phyloP scores from a whole-genome alignment of 371 early-diverging fungal species.

The Funneliformis caledonium region DNA sequence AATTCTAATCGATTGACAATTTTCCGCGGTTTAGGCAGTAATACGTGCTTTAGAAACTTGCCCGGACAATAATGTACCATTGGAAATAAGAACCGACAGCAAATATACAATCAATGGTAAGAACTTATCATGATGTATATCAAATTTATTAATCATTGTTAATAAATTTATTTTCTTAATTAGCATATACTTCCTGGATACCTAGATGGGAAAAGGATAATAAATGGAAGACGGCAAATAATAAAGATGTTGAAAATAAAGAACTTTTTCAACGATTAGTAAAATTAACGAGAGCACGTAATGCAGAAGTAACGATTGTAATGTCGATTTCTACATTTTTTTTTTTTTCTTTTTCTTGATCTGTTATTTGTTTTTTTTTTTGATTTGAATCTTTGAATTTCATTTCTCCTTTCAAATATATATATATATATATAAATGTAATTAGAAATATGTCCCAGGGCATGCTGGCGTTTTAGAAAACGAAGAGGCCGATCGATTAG shows the following conservation, averaged over 20 bases:
- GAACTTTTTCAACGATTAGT: slow-evolving; percentile 72
- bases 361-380: background rate
- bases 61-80: slow-evolving; percentile 37
- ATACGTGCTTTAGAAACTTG: slow-evolving; percentile 68
- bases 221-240: slow-evolving; percentile 59
- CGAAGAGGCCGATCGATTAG: slow-evolving; percentile 36
- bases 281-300: slow-evolving; percentile 46
- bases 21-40: slow-evolving; percentile 55
- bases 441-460: slow-evolving; percentile 20
- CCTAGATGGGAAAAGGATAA: slow-evolving; percentile 66
- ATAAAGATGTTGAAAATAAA: slow-evolving; percentile 68
- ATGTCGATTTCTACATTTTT: slow-evolving; percentile 22
- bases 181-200: slow-evolving; percentile 70
- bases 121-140: background rate
- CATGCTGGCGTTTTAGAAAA: slow-evolving; percentile 28
- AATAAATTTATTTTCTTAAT: background rate
- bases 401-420: background rate
- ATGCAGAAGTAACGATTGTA: slow-evolving; percentile 56
- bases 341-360: background rate
- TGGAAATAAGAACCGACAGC: slow-evolving; percentile 76
- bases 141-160: background rate
- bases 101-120: slow-evolving; percentile 67
- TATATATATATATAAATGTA: background rate
- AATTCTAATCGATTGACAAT: background rate
- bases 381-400: background rate